Base-by-base conservation (phyloP, 2,329 filamentous ascomycete genomes). In the Sphaerulina musiva region DNA sequence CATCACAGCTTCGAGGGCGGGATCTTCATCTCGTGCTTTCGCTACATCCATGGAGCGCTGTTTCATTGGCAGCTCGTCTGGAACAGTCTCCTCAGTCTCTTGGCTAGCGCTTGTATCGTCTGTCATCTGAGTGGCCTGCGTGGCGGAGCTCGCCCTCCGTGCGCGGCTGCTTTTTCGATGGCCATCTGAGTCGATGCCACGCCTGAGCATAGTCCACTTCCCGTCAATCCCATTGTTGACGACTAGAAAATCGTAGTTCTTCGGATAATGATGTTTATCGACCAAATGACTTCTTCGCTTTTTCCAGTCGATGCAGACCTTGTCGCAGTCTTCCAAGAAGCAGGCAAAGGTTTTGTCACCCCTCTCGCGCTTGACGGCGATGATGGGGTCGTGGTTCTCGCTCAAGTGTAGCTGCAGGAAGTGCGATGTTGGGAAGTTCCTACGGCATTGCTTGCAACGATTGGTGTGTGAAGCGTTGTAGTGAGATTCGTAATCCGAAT, bases 321-420 rank as follows among this genome's bases (percentile, higher is more conserved):
- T 82, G 55, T 93, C 88, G 70, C 93, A 98, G 46, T 80, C 84
- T 66, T 95, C 87, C 6, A 96, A 84, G 65, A 97, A 95, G 73
- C 93, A 98, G 4, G 82, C 84, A 71, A 86, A 96, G 83, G 87
- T 96, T 66, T 89, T 91, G 68, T 95, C 90, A 42, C 91, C 93
- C 63, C 83, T 81, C 49, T 89, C 89, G 62, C 84, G 81, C 66
- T 78, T 82, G 9, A 88, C 80, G 47, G 82, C 83, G 39, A 81
- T 78, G 56, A 97, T 79, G 6, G 89, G 82, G 72, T 98, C 90
- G 71, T 97, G 93, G 61, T 85, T 88, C 71, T 97, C 93, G 62
- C 91, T 84, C 60, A 95, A 91, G 68, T 98, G 93, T 44, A 97
- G 72, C 53, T 80, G 77, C 48, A 98, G 77, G 51, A 93, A 83